Conservation (phyloP, 2,329 filamentous ascomycete genomes). For the Albifimbria verrucaria region DNA sequence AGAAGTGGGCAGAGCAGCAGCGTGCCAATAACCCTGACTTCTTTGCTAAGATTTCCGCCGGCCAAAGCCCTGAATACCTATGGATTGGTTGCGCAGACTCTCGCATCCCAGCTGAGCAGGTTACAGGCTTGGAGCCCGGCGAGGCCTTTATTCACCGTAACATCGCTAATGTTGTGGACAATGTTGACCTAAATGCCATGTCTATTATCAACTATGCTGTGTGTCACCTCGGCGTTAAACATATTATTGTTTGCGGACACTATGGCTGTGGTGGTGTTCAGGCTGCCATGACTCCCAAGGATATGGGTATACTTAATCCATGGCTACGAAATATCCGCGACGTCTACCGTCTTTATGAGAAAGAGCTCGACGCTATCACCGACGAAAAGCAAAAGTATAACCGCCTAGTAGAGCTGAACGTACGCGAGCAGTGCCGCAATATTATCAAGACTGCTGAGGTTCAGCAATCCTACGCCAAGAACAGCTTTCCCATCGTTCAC, state of each 20-base stretch:
- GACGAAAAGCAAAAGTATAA: slow-evolving; percentile 60
- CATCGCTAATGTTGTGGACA: slow-evolving; percentile 83
- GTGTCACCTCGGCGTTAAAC: slow-evolving; percentile 73
- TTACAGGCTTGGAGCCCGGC: slow-evolving; percentile 79
- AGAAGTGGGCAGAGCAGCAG: slow-evolving; percentile 61
- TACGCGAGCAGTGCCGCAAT: slow-evolving; percentile 72
- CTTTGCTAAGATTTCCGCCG: slow-evolving; percentile 61
- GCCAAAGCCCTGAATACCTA: slow-evolving; percentile 68
- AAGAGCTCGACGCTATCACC: slow-evolving; percentile 62
- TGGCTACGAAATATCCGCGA: slow-evolving; percentile 74
- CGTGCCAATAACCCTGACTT: slow-evolving; percentile 57
- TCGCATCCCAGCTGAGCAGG: slow-evolving; percentile 85
- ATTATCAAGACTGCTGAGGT: slow-evolving; percentile 77
- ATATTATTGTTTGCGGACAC: slow-evolving; percentile 76
- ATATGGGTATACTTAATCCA: slow-evolving; percentile 68
- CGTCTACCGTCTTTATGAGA: slow-evolving; percentile 68
- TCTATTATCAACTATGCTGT: slow-evolving; percentile 87
- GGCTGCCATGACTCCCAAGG: slow-evolving; percentile 68
- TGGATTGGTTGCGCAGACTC: slow-evolving; percentile 94
- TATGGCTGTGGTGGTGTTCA: slow-evolving; percentile 76
- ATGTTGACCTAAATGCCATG: slow-evolving; percentile 75
- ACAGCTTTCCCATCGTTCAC: slow-evolving; percentile 66
- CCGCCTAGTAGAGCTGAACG: slow-evolving; percentile 80
- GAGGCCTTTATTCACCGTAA: slow-evolving; percentile 95
- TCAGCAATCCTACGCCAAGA: slow-evolving; percentile 64